Percentiles rank a stretch among this genome's conserved stretches.
phyloP scores from a whole-genome alignment of 257 asterid species.

The Handroanthus guayacan region DNA sequence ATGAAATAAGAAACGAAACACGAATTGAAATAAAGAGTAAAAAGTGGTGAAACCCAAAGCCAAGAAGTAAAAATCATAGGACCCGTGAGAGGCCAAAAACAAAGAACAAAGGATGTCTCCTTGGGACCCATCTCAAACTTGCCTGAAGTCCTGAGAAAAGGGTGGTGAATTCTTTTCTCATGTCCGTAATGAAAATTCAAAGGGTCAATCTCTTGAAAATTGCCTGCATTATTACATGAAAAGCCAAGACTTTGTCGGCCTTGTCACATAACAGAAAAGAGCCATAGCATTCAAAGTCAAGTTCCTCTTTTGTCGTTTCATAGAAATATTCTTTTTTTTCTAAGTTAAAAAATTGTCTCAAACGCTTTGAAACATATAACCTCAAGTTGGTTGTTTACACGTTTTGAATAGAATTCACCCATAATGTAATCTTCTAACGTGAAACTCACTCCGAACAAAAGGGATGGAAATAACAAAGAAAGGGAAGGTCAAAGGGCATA shows the following conservation, averaged over 20 bases:
- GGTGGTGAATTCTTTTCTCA: background rate
- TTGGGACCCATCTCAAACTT: conserved; percentile 35
- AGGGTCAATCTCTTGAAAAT: conserved; percentile 3
- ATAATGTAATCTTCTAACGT: background rate
- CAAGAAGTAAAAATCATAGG: background rate
- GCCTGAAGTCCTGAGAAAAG: conserved; percentile 5
- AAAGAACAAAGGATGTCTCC: conserved; percentile 17
- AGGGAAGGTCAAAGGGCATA: background rate
- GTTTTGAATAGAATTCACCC: background rate
- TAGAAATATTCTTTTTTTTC: background rate
- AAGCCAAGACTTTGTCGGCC: conserved; percentile 34
- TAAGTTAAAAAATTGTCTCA: background rate
- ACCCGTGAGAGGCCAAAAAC: conserved; percentile 6
- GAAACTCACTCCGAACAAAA: background rate
- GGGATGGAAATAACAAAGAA: background rate
- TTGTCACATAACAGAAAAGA: background rate
- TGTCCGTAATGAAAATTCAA: background rate
- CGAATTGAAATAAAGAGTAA: background rate
- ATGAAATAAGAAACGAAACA: too few relatives aligned
- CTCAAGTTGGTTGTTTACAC: background rate
- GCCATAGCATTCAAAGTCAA: conserved; percentile 20
- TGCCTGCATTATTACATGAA: background rate
- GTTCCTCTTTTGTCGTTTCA: conserved; percentile 14
- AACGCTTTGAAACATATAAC: background rate
- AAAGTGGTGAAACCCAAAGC: background rate